Evolutionary conservation across 108 stramenopile genomes (phyloP), one percentile per base, ranked within the genome.

Genomic region (Skeletonema marinoi): DNA sequence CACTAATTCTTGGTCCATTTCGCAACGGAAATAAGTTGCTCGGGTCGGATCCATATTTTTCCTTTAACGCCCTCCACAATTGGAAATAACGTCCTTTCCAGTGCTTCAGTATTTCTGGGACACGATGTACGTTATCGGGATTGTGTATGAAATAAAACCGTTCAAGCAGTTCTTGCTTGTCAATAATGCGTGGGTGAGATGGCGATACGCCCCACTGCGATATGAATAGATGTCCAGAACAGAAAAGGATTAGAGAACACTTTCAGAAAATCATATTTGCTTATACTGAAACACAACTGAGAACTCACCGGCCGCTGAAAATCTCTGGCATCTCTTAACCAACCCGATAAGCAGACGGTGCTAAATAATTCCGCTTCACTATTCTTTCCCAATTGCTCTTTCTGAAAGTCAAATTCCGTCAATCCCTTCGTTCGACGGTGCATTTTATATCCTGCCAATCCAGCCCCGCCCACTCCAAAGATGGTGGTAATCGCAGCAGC

Each of bases 401-500:
- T 88, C 19, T 78, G 73, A 68, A 95, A 92, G 30, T 86, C 87
- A 71, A 95, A 95, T 65, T 95, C 94, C 11, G 94, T 95, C 33
- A 95, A 51, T 12, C 94, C 94, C 50, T 89, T 86, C 11, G 91
- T 92, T 54, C 94, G 60, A 32, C 94, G 80, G 50, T 90, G 86
- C 90, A 92, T 92, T 46, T 95, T 95, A 74, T 91, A 95, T 3
- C 89, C 89, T 29, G 89, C 91, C 60, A 95, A 78, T 25, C 94
- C 87, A 4, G 90, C 94, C 14, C 93, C 94, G 10, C 94, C 94
- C 19, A 95, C 94, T 30, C 94, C 94, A 72, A 95, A 95, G 19
- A 95, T 91, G 32, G 94, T 87, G 9, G 91, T 88, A 25, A 95
- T 86, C 19, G 92, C 90, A 9, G 94, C 89, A 54, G 94, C 87